Conservation (phyloP, 106 monocot genomes). For the Dendrobium officinale region DNA sequence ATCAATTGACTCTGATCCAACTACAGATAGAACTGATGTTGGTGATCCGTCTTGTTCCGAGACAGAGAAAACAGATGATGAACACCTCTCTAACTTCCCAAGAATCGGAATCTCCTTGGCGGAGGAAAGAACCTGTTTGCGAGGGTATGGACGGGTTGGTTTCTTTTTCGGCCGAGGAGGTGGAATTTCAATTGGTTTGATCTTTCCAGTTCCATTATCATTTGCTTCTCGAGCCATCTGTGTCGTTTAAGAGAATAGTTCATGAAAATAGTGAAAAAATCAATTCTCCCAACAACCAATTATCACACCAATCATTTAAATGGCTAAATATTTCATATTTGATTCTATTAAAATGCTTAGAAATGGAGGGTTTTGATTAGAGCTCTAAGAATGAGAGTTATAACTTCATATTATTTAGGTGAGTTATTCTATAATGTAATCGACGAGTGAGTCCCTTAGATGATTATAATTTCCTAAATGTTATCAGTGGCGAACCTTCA, state of each 20-base stretch:
- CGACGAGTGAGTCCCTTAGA: too few species aligned
- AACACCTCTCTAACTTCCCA: conserved; percentile 18
- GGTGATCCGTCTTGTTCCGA: conserved; percentile 52
- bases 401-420: too few species aligned
- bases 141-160: conserved; percentile 76
- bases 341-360: too few species aligned
- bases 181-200: conserved; percentile 56
- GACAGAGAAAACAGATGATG: conserved; percentile 7
- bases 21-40: conserved; percentile 49
- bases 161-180: conserved; percentile 87
- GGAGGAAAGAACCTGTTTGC: conserved; percentile 33
- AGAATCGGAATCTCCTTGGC: conserved; percentile 4
- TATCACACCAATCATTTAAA: too few species aligned
- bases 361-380: too few species aligned
- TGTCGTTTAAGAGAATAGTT: not conserved
- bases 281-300: not conserved
- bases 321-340: too few species aligned
- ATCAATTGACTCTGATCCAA: conserved; percentile 30
- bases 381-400: too few species aligned
- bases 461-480: too few species aligned
- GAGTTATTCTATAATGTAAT: too few species aligned
- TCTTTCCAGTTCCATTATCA: not conserved
- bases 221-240: conserved; percentile 37
- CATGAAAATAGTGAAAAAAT: not conserved
- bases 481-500: too few species aligned